Base-by-base conservation (phyloP, 306 rosid species). In the Aeschynomene evenia region DNA sequence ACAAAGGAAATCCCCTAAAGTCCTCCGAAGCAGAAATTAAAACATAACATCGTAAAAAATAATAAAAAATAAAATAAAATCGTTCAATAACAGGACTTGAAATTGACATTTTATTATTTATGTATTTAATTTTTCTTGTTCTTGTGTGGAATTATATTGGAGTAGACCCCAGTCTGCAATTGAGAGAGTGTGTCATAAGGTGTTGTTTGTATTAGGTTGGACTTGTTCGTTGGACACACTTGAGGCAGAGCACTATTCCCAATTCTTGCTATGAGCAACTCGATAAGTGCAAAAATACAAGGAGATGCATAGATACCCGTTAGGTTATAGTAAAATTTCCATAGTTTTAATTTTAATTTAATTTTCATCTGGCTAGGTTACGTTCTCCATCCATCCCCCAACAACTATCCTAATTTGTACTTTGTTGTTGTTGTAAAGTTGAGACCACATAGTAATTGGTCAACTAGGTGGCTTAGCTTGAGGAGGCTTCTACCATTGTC, bases 221-320 rank as follows among this genome's bases (percentile, higher is more conserved):
- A 81, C 81, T 87, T 75, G 89, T 82, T 72, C 48, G 82, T 86
- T 91, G 92, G 89, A 86, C 83, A 21, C 49, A 71, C 73, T 75
- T 61, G 72, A 71, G 28, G 29, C 60, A 53, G n/a, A 64, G 51
- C 80, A 82, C 89, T 80, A 59, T 88, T 84, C 73, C 70, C 84
- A 70, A 78, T 83, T 91, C 80, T 72, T 72, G 85, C 82, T 80
- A 73, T 57, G 37, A 83, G 82, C 82, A 86, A 83, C 83, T 81
- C 48, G 86, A 88, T 89, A 78, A 88, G 77, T 85, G 88, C 86
- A 86, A 93, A 80, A 86, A 49, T 83, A 90, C 97, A 86, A 88
- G 70, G 53, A 77, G 67, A 70, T 69, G 83, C 14, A 37, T 9
- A 12, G 83, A 88, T 74, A 50, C 83, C 77, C 75, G 34, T 67